Conservation (phyloP, 805 yeast genomes). For the Metschnikowia shivogae region DNA sequence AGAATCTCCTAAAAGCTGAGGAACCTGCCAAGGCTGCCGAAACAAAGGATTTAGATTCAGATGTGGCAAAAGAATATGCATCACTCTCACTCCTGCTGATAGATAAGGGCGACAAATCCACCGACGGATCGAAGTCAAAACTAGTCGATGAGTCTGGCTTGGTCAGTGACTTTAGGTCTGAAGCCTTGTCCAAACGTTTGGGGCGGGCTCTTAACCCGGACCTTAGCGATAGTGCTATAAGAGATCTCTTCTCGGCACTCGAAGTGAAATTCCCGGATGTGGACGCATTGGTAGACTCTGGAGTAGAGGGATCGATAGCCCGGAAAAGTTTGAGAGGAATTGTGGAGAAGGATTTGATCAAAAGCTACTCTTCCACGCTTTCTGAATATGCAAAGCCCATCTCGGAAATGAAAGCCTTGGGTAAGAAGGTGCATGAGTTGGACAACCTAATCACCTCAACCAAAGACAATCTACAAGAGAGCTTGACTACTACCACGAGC, state of each 20-base stretch:
- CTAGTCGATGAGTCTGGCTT: not conserved
- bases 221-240: constrained; percentile 30
- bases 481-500: constrained; percentile 20
- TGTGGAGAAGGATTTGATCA: constrained; percentile 57
- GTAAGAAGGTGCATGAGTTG: constrained; percentile 11
- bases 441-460: constrained; percentile 25
- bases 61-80: constrained; percentile 47
- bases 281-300: constrained; percentile 42
- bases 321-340: constrained; percentile 58
- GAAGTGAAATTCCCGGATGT: constrained; percentile 28
- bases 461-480: constrained; percentile 36
- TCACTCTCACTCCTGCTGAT: constrained; percentile 40
- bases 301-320: constrained; percentile 53
- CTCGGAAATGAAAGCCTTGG: constrained; percentile 20
- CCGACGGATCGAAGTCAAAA: not conserved
- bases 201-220: constrained; percentile 46
- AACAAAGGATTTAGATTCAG: constrained; percentile 7
- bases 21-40: constrained; percentile 5
- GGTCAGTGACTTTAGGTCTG: constrained; percentile 8
- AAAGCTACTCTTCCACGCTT: constrained; percentile 41
- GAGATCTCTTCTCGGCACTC: constrained; percentile 30
- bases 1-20: constrained; percentile 24
- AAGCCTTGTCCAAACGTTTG: constrained; percentile 40
- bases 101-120: not conserved
- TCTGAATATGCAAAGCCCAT: constrained; percentile 33